Conservation (phyloP, 257 asterid species). For the Orobanche coerulescens region DNA sequence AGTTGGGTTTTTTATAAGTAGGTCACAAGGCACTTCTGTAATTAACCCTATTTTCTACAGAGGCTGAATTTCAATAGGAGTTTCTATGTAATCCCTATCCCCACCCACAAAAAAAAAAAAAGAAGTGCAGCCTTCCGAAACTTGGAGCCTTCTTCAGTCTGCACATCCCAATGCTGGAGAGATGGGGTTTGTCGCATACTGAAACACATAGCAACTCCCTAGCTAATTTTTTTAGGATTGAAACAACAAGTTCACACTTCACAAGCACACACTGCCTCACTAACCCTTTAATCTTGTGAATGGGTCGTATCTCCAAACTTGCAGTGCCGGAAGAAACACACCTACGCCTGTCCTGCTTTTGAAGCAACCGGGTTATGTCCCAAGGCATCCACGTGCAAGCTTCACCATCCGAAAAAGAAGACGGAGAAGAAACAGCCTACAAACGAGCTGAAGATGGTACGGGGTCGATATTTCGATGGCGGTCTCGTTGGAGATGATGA, state of each 20-base stretch:
- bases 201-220: constrained; percentile 5
- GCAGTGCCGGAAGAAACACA: constrained; percentile 99
- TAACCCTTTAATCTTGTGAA: constrained; percentile 43
- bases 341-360: constrained; percentile 66
- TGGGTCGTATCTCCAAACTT: constrained; percentile 39
- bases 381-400: constrained; percentile 74
- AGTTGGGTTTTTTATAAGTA: no score
- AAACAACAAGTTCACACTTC: constrained; percentile 6
- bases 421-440: constrained; percentile 42
- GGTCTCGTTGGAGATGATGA: constrained; percentile 36
- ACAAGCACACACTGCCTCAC: constrained; percentile 39
- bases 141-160: not conserved
- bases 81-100: no score
- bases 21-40: no score
- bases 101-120: no score
- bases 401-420: constrained; percentile 85
- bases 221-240: not conserved
- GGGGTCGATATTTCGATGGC: constrained; percentile 85
- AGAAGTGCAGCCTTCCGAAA: no score
- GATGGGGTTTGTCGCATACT: constrained; percentile 18
- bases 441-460: constrained; percentile 39
- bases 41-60: no score
- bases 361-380: constrained; percentile 74
- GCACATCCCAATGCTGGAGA: constrained; percentile 8
- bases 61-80: no score